Evolutionary conservation across 805 yeast genomes (phyloP), one percentile per base, ranked within the genome.

Genomic region (Hanseniaspora singularis): DNA sequence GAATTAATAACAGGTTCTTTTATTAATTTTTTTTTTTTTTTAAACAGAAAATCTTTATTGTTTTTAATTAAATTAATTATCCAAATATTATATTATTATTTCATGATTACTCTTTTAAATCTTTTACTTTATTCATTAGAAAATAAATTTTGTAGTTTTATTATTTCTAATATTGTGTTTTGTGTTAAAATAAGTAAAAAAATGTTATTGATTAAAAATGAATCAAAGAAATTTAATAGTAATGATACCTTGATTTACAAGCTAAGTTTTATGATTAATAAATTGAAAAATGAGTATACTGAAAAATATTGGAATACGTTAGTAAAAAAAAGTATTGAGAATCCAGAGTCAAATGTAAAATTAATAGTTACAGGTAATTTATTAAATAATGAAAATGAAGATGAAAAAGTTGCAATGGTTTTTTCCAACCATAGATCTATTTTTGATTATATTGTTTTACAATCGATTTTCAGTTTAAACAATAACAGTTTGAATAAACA

Each of bases 381-480:
- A 15, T 10, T 24, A 1, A 9, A 31, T 16, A 16, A 18, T 2
- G 18, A 10, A 1, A 24, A 32, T 18, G 20, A 15, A 12, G 8
- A 4, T 9, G 11, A 32, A 11, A 22, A 11, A 3, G 14, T 30
- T 3, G 18, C 30, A 12, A 37, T 44, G 33, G 27, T 31, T 4
- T 11, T 37, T 18, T 36, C 48, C 15, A 86, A 85, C 55, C 95
- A 86, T 58, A 68, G 69, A 42, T 79, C 92, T 0, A 54, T 80
- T 8, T 72, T 76, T 12, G 95, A 86, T 58, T 76, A 78, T 57
- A 55, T 77, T 18, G 62, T 80, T 19, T 62, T 83, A n/a, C 59
- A 60, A 32, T 57, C 60, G 38, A 27, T 28, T 31, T 38, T 48
- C 39, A 14, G 20, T 23, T 7, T 30, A 11, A 15, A 36, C 9